phyloP scores from a whole-genome alignment of 78 protist species.

The Isochrysis galbana region DNA sequence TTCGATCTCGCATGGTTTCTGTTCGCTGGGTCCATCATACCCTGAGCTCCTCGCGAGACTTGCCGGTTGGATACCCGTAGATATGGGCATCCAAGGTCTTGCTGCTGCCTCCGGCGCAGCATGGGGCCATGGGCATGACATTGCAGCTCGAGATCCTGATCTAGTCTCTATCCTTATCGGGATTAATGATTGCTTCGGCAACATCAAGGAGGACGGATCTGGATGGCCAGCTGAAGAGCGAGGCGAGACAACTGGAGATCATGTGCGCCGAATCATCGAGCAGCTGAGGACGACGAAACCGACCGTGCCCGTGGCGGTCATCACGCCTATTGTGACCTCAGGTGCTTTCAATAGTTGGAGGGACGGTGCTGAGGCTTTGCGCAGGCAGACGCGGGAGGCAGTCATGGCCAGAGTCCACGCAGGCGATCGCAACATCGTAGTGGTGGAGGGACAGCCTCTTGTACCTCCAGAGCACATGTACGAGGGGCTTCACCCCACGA shows the following conservation, averaged over 20 bases:
- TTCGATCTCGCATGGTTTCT: not conserved
- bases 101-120: not conserved
- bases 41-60: not conserved
- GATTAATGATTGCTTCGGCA: not conserved
- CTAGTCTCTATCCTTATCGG: not conserved
- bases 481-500: not conserved
- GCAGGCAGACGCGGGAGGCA: not conserved
- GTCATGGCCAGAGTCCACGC: not conserved
- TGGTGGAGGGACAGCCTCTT: not conserved
- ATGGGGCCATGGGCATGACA: not conserved
- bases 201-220: not conserved
- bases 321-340: not conserved
- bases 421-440: not conserved
- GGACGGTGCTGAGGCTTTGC: not conserved
- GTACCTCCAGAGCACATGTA: not conserved
- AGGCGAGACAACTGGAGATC: not conserved
- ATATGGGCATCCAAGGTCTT: not conserved
- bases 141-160: not conserved
- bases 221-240: not conserved
- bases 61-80: not conserved
- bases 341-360: not conserved
- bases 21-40: not conserved
- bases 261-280: not conserved
- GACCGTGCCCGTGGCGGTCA: not conserved
- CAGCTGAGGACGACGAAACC: not conserved